phyloP scores from a whole-genome alignment of 345 rosid species.

The Hibiscus tridactylites region DNA sequence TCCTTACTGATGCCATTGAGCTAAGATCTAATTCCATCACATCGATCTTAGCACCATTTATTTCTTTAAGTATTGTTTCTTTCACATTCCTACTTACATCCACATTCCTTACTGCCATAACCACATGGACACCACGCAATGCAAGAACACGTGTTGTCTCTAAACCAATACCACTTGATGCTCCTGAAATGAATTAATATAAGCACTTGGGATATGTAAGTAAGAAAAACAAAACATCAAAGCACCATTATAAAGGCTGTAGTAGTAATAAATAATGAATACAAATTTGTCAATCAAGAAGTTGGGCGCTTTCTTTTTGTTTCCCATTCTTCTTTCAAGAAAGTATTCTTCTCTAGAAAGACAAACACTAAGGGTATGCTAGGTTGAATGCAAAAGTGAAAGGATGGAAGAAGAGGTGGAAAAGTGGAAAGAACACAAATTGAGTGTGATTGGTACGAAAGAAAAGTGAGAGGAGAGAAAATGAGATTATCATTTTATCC shows the following conservation, averaged over 20 bases:
- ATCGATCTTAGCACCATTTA: constrained; percentile 50
- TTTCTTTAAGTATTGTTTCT: constrained; percentile 45
- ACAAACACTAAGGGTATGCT: background rate
- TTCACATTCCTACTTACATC: constrained; percentile 45
- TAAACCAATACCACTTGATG: constrained; percentile 65
- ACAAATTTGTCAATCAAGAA: background rate
- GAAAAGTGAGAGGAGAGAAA: no score
- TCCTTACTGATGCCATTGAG: constrained; percentile 56
- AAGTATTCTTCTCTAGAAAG: background rate
- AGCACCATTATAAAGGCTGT: background rate
- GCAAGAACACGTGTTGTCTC: constrained; percentile 76
- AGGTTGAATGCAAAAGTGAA: no score
- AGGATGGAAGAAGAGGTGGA: no score
- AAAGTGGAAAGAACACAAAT: background rate
- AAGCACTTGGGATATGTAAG: background rate
- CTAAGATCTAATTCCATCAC: constrained; percentile 75
- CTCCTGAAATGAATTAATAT: constrained; percentile 33
- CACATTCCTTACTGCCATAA: constrained; percentile 62
- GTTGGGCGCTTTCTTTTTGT: background rate
- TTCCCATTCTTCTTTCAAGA: background rate
- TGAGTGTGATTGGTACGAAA: no score
- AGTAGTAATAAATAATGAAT: background rate
- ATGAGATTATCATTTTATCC: no score
- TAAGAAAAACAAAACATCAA: background rate
- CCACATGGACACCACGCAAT: constrained; percentile 56